These are phyloP conservation scores for Chlorella sp. DNA, from an alignment of 139 green algal genomes.

Conservation along the genomic window DNA sequence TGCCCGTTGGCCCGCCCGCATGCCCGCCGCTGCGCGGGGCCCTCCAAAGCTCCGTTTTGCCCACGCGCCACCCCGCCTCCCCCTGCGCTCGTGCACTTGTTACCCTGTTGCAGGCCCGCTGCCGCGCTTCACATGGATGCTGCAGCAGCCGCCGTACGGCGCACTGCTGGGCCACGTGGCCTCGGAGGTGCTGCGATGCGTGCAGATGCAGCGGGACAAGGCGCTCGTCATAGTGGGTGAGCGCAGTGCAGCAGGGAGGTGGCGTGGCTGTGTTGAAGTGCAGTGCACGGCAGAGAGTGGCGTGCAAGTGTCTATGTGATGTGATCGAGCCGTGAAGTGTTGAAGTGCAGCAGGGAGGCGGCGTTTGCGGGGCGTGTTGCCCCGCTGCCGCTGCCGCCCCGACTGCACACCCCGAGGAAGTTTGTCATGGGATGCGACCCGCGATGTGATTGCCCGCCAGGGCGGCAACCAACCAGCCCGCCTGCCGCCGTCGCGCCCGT, in stretches of 20 bases:
- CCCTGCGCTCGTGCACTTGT: too few relatives aligned
- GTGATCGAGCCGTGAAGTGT: neutral
- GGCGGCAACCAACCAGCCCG: neutral
- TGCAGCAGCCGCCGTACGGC: neutral
- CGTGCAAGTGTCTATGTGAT: neutral
- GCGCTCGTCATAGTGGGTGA: constrained; percentile 64
- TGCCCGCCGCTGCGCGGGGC: too few relatives aligned
- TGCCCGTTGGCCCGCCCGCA: too few relatives aligned
- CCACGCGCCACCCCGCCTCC: too few relatives aligned
- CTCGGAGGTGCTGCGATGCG: constrained; percentile 3
- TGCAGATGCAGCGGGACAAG: constrained; percentile 39
- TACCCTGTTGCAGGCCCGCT: too few relatives aligned
- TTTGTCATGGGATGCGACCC: neutral
- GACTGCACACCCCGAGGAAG: neutral
- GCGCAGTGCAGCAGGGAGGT: neutral
- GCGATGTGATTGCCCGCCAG: too few relatives aligned
- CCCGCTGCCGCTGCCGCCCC: constrained; percentile 17
- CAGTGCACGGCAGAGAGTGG: neutral
- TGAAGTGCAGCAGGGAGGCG: neutral
- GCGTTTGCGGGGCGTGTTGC: too few relatives aligned
- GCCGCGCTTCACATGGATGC: constrained; percentile 8
- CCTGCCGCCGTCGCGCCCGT: neutral
- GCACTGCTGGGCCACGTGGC: constrained; percentile 11
- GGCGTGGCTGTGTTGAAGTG: neutral
- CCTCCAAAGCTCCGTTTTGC: too few relatives aligned